Evolutionary conservation across 257 asterid genomes (phyloP), one percentile per base, ranked within the genome.

Genomic region (Solanum stenotomum): DNA sequence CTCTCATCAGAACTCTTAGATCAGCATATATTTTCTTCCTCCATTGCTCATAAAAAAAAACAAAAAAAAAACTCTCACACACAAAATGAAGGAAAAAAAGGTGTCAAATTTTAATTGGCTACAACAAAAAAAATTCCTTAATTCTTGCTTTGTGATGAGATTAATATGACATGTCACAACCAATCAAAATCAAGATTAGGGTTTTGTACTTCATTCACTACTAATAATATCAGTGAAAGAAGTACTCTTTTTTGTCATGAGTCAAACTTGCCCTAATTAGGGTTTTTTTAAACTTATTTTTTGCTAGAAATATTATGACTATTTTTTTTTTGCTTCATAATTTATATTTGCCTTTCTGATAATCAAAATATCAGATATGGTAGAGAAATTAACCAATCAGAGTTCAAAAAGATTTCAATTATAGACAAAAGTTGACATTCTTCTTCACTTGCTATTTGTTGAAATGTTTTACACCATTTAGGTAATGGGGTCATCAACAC

Each of bases 41-140:
- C 90, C 92, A 88, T 90, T 85, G 87, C 79, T 86, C 89, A 61
- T 46, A 68, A 77, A 61, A 33, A 31, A 27, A 68, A 37, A 1
- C 0, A 38, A 38, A 8, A 14, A 46, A 5, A 16, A 49, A 2
- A 0, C 78, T 87, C 65, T 86, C 84, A 70, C 88, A 4, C 16
- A n/a, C 72, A 65, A 88, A 88, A 82, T 82, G 33, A 86, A 59
- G 52, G n/a, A 40, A 37, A 87, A 89, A 89, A 89, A 91, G 93
- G 87, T 95, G 95, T 92, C 95, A 49, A 92, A 83, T 87, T 92
- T 86, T 89, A 88, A 94, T 94, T 92, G 71, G 95, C 85, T 90
- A 83, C 86, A 59, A 56, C 65, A 38, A 79, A 88, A 83, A 44
- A 49, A 44, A 49, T 86, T 89, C 90, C 91, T 92, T 89, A 89